Conservation (phyloP, 805 yeast genomes). For the Lipomyces orientalis region DNA sequence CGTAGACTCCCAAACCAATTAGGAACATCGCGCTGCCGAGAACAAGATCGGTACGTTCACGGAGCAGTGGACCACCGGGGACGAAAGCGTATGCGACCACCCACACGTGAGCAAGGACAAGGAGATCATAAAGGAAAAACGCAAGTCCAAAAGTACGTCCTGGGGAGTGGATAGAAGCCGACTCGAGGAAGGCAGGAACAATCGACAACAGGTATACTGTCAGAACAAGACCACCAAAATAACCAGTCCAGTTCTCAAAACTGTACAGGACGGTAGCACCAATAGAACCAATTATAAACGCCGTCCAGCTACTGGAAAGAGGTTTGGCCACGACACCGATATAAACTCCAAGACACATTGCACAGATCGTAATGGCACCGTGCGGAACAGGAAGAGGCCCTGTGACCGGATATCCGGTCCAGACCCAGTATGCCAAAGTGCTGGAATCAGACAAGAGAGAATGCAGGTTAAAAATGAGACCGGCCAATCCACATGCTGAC, state of each 20-base stretch:
- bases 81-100: slow-evolving; percentile 98
- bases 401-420: slow-evolving; percentile 90
- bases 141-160: slow-evolving; percentile 53
- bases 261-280: slow-evolving; percentile 59
- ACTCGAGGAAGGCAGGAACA: slow-evolving; percentile 45
- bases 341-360: slow-evolving; percentile 63
- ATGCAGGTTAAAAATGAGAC: slow-evolving; percentile 70
- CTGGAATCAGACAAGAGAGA: slow-evolving; percentile 84
- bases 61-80: slow-evolving; percentile 85
- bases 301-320: slow-evolving; percentile 41
- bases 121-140: slow-evolving; percentile 55
- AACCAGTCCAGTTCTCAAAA: slow-evolving; percentile 73
- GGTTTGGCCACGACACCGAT: slow-evolving; percentile 48
- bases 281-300: slow-evolving; percentile 52
- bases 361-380: slow-evolving; percentile 65
- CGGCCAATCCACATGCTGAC: slow-evolving; percentile 75
- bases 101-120: slow-evolving; percentile 89
- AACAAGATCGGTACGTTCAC: slow-evolving; percentile 87
- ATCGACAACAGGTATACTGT: slow-evolving; percentile 57
- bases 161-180: slow-evolving; percentile 60
- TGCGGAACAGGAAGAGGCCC: slow-evolving; percentile 91
- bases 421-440: slow-evolving; percentile 88
- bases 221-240: slow-evolving; percentile 69
- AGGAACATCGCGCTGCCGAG: slow-evolving; percentile 60
- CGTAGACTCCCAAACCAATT: slow-evolving; percentile 60